phyloP scores from a whole-genome alignment of 2,329 filamentous ascomycete genomes.

The Hypomyces perniciosus region DNA sequence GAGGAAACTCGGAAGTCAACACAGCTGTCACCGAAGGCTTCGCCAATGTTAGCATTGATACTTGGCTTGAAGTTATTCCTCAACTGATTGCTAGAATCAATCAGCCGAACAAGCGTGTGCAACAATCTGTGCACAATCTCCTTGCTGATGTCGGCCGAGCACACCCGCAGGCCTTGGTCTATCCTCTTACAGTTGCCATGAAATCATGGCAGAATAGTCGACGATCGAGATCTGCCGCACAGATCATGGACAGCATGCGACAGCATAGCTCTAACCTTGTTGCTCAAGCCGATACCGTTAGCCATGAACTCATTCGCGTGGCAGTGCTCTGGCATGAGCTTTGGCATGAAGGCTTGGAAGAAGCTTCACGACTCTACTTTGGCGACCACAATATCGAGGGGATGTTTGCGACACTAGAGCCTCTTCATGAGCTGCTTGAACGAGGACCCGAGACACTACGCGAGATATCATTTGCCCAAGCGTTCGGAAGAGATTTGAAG shows the following conservation, averaged over 20 bases:
- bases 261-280: slow-evolving; percentile 89
- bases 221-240: slow-evolving; percentile 77
- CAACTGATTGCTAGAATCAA: slow-evolving; percentile 97
- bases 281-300: slow-evolving; percentile 91
- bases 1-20: slow-evolving; percentile 82
- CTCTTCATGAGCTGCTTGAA: slow-evolving; percentile 86
- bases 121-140: slow-evolving; percentile 85
- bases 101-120: slow-evolving; percentile 82
- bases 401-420: slow-evolving; percentile 88
- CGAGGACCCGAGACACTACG: slow-evolving; percentile 86
- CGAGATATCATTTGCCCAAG: slow-evolving; percentile 95
- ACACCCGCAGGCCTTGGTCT: slow-evolving; percentile 94
- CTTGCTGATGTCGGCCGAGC: slow-evolving; percentile 88
- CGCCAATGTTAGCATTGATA: slow-evolving; percentile 87
- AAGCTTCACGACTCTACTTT: slow-evolving; percentile 94
- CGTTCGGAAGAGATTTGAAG: slow-evolving; percentile 89
- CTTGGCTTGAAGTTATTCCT: slow-evolving; percentile 96
- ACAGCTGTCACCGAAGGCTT: slow-evolving; percentile 85
- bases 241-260: slow-evolving; percentile 98
- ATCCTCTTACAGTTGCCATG: slow-evolving; percentile 95
- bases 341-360: slow-evolving; percentile 97
- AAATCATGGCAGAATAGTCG: slow-evolving; percentile 80
- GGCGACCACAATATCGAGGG: slow-evolving; percentile 96
- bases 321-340: slow-evolving; percentile 98
- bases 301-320: slow-evolving; percentile 92